phyloP scores from a whole-genome alignment of 176 grass and related monocot genomes.

The Bothriochloa decipiens region DNA sequence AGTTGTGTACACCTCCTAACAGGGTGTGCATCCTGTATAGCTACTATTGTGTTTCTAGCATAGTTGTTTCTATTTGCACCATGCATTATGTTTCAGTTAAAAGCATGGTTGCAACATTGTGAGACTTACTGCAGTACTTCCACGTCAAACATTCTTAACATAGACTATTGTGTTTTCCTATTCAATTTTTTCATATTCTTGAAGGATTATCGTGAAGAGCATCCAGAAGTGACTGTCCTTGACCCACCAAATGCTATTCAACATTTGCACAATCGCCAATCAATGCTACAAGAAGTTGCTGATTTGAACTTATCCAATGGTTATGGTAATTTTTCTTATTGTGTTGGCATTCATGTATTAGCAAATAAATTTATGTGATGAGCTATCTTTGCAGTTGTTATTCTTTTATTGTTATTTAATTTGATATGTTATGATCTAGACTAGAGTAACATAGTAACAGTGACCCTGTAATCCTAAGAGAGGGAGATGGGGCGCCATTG shows the following conservation, averaged over 20 bases:
- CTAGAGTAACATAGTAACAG: not conserved
- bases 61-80: not conserved
- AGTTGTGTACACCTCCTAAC: constrained; percentile 1
- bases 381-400: not conserved
- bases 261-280: constrained; percentile 76
- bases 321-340: constrained; percentile 55
- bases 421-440: not conserved
- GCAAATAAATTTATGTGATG: not conserved
- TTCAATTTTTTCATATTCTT: constrained; percentile 26
- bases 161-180: not conserved
- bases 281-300: constrained; percentile 87
- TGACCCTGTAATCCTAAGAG: not conserved
- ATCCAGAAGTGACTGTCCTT: constrained; percentile 83
- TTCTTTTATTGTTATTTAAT: constrained; percentile 2
- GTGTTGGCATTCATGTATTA: not conserved
- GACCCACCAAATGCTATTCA: constrained; percentile 83
- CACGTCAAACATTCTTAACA: not conserved
- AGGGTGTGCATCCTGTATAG: not conserved
- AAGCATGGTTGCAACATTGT: not conserved
- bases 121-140: constrained; percentile 8
- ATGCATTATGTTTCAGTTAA: constrained; percentile 6
- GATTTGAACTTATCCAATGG: constrained; percentile 72
- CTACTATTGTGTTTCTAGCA: constrained; percentile 11
- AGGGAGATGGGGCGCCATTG: not conserved
- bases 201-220: constrained; percentile 73